Conservation (phyloP, 2,329 filamentous ascomycete species). For the Capronia coronata region DNA sequence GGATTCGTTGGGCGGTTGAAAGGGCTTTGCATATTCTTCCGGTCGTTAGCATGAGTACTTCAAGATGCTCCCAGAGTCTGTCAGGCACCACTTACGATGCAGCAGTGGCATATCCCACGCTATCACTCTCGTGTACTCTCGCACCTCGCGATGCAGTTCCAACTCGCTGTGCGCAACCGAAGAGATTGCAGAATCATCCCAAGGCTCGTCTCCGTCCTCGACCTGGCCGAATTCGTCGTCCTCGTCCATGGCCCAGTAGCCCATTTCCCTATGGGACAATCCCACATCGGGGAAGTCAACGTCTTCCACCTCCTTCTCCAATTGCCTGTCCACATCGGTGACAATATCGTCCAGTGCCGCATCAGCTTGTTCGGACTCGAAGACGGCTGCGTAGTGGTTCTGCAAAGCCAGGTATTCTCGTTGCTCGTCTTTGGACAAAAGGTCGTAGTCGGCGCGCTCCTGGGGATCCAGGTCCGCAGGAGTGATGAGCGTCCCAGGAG, state of each 20-base stretch:
- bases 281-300: slow-evolving; percentile 19
- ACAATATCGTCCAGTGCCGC: slow-evolving; percentile 31
- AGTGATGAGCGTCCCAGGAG: slow-evolving; percentile 16
- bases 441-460: slow-evolving; percentile 26
- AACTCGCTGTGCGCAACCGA: slow-evolving; percentile 77
- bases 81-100: slow-evolving; percentile 57
- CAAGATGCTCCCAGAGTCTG: neutral
- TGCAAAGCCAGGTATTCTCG: slow-evolving; percentile 21
- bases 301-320: slow-evolving; percentile 28
- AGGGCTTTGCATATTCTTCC: slow-evolving; percentile 80
- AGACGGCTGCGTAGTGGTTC: slow-evolving; percentile 25
- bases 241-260: slow-evolving; percentile 40
- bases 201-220: slow-evolving; percentile 50
- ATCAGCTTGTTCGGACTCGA: slow-evolving; percentile 18
- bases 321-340: slow-evolving; percentile 31
- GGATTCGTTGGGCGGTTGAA: slow-evolving; percentile 58
- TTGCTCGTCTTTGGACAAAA: slow-evolving; percentile 21
- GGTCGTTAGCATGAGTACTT: too few species aligned
- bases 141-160: slow-evolving; percentile 77
- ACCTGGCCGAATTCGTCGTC: slow-evolving; percentile 40
- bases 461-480: slow-evolving; percentile 22
- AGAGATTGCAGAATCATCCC: slow-evolving; percentile 74
- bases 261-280: slow-evolving; percentile 25
- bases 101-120: slow-evolving; percentile 96
- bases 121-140: slow-evolving; percentile 78